Evolutionary conservation across 352 stramenopile genomes (phyloP), one percentile per base, ranked within the genome.

Genomic region (Pythium insidiosum): DNA sequence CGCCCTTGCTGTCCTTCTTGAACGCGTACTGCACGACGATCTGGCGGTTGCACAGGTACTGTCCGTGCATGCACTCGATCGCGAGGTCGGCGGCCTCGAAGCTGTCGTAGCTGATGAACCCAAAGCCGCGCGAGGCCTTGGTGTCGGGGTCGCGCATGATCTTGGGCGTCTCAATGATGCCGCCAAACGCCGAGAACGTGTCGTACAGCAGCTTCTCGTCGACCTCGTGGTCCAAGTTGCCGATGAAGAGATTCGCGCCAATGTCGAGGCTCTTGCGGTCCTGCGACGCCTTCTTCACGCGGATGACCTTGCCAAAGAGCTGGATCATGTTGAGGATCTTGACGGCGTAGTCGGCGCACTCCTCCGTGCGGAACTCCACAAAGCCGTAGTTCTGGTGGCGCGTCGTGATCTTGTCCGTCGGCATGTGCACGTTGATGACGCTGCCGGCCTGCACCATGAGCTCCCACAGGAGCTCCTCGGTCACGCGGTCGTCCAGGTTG

Each of bases 281-380:
- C 49, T 97, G 82, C 19, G 77, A 94, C 15, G 87, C 88, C 63
- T 99, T 99, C 58, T 96, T 98, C 10, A 99, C 93, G 18, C 91
- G 78, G 26, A 99, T 70, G 3, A 96, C 90, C 43, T 96, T 87
- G 20, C 91, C 90, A 65, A 91, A 99, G n/a, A 99, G 63, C 66
- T 98, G 96, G 30, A 99, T 81, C 94, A 99, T 99, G 70, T 98
- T 98, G 50, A 99, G 73, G n/a, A 99, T 87, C 51, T 98, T 97
- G 42, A 98, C 95, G 9, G 94, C 95, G 66, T 99, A 99, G 40
- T 99, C 97, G 31, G 95, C 96, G 65, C 98, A 97, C 39, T 97
- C 80, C 45, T 98, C 88, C 28, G 89, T 86, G 21, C 95, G 72
- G 67, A 98, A 99, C 78, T 99, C 97, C n/a, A 99, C 91, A 66